phyloP scores from a whole-genome alignment of 2,329 filamentous ascomycete species.

The Paecilomyces dactylethromorphus region DNA sequence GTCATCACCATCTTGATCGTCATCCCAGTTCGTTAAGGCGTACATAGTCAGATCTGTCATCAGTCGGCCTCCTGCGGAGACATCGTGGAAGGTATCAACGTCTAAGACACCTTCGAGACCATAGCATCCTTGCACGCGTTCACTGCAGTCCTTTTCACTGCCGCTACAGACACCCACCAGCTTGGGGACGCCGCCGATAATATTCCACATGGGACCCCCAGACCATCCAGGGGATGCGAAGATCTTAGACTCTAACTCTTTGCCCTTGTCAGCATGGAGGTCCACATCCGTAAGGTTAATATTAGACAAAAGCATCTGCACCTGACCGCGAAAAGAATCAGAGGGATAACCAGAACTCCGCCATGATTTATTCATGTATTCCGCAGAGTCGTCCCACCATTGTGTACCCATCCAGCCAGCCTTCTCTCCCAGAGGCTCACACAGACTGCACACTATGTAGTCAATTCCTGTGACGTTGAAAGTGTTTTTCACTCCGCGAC shows the following conservation, averaged over 20 bases:
- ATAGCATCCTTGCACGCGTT: conserved; percentile 11
- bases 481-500: conserved; percentile 15
- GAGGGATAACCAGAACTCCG: conserved; percentile 15
- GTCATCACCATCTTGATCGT: not conserved
- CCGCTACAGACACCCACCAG: conserved; percentile 17
- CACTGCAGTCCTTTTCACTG: conserved; percentile 14
- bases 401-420: conserved; percentile 17
- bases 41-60: conserved; percentile 15
- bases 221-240: conserved; percentile 16
- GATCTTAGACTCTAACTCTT: conserved; percentile 13
- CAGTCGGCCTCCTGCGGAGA: conserved; percentile 16
- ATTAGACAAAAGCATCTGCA: conserved; percentile 14
- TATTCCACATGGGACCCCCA: conserved; percentile 16
- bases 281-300: conserved; percentile 14
- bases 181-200: conserved; percentile 13
- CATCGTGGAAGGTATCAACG: conserved; percentile 13
- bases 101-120: conserved; percentile 7
- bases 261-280: conserved; percentile 11
- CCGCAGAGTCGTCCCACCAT: conserved; percentile 10
- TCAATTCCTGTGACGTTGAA: conserved; percentile 17
- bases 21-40: conserved; percentile 9
- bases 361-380: conserved; percentile 11
- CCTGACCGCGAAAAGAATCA: conserved; percentile 10
- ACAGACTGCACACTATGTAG: conserved; percentile 15
- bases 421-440: conserved; percentile 13